Evolutionary conservation across 345 rosid species (phyloP).

Genomic region (Arabidopsis arenosa): DNA sequence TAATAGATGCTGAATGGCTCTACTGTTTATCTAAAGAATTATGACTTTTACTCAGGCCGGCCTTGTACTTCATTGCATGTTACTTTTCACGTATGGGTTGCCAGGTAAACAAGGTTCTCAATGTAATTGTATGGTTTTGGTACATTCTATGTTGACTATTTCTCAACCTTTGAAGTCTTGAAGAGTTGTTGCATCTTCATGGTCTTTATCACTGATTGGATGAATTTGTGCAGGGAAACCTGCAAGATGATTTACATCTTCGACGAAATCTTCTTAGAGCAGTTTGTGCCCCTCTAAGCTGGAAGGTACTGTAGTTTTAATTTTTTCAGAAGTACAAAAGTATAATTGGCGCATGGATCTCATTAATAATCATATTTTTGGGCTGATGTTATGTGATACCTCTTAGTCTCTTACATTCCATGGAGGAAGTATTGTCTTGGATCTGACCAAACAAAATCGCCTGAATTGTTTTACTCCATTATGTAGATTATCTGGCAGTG

Average conservation of each 20-base stretch:
- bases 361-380: conserved; percentile 11
- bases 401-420: conserved; percentile 14
- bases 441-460: conserved; percentile 26
- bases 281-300: conserved; percentile 58
- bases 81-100: conserved; percentile 83
- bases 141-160: conserved; percentile 24
- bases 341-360: conserved; percentile 9
- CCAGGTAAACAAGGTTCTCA: conserved; percentile 65
- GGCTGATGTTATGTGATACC: conserved; percentile 27
- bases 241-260: conserved; percentile 72
- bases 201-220: conserved; percentile 12
- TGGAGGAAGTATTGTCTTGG: conserved; percentile 18
- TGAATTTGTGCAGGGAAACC: conserved; percentile 66
- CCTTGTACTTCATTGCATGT: conserved; percentile 76
- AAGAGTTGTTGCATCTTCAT: conserved; percentile 23
- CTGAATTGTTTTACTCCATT: conserved; percentile 13
- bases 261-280: conserved; percentile 76
- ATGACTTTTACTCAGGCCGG: conserved; percentile 63
- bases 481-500: conserved; percentile 9
- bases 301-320: conserved; percentile 72
- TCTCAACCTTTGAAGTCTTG: conserved; percentile 16
- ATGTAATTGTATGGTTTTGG: conserved; percentile 21
- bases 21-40: conserved; percentile 29
- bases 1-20: conserved; percentile 25
- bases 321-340: conserved; percentile 9